Conservation (phyloP, 495 filamentous ascomycete genomes). For the Friedmanniomyces endolithicus region DNA sequence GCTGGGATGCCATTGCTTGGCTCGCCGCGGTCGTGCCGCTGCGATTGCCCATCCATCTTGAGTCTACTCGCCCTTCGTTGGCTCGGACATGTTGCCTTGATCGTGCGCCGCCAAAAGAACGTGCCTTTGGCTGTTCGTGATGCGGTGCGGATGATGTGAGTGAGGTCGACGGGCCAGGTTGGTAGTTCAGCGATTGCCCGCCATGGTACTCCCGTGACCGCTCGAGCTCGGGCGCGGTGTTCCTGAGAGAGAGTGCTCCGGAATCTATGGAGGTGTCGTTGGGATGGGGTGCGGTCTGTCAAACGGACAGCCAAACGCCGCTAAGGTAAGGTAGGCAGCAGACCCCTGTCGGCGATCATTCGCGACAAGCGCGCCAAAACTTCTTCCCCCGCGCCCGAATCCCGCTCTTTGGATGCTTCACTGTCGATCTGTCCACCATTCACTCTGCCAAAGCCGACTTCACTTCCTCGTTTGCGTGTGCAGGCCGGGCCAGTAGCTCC, state of each 20-base stretch:
- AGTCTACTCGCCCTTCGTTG: not conserved
- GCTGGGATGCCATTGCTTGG: not conserved
- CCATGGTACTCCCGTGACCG: not conserved
- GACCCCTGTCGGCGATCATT: slow-evolving; percentile 1
- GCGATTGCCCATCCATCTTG: slow-evolving; percentile 5
- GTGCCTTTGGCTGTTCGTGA: not conserved
- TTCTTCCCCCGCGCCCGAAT: not conserved
- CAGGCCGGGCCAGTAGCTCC: not conserved
- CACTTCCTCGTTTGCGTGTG: not conserved
- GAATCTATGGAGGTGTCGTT: not conserved
- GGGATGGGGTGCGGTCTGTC: not conserved
- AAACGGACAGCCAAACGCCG: not conserved
- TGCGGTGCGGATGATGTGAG: not conserved
- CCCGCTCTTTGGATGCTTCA: not conserved
- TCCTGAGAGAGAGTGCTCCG: not conserved
- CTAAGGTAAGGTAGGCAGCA: slow-evolving; percentile 6
- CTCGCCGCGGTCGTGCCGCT: not conserved
- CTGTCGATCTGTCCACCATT: not conserved
- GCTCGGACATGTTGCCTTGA: not conserved
- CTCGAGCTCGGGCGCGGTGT: not conserved
- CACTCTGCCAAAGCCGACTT: not conserved
- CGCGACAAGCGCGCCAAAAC: not conserved
- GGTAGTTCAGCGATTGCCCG: not conserved
- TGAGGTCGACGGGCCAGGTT: not conserved
- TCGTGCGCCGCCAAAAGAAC: not conserved